Percentiles rank a stretch among this genome's conserved stretches.
Conservation (phyloP, 495 filamentous ascomycete genomes). For the Aspergillus bridgeri region DNA sequence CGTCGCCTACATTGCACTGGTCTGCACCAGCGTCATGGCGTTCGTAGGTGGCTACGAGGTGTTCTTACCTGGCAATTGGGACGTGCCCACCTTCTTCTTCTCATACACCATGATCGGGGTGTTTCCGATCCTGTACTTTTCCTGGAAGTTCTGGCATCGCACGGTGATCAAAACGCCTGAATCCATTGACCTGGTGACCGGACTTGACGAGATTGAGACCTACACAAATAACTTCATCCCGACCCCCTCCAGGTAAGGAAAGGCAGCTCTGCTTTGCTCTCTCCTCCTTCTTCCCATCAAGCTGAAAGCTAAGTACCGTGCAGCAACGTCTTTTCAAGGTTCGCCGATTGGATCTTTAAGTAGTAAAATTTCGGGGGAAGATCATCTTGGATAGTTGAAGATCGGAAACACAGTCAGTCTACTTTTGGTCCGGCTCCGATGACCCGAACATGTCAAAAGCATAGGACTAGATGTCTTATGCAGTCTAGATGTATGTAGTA, state of each 20-base stretch:
- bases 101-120: slow-evolving; percentile 70
- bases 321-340: slow-evolving; percentile 27
- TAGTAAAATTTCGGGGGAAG: neutral
- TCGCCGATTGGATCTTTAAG: slow-evolving; percentile 21
- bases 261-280: slow-evolving; percentile 12
- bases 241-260: slow-evolving; percentile 51
- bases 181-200: slow-evolving; percentile 61
- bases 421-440: neutral
- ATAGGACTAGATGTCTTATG: neutral
- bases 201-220: slow-evolving; percentile 70
- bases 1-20: slow-evolving; percentile 63
- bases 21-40: slow-evolving; percentile 61
- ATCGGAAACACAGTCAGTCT: neutral
- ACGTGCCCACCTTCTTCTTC: slow-evolving; percentile 71
- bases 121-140: slow-evolving; percentile 62
- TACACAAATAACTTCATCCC: slow-evolving; percentile 65
- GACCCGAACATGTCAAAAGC: neutral
- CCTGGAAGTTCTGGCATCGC: slow-evolving; percentile 67
- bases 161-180: slow-evolving; percentile 54
- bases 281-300: neutral
- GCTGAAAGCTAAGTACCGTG: slow-evolving; percentile 7
- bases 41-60: slow-evolving; percentile 75
- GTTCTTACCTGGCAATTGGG: slow-evolving; percentile 70
- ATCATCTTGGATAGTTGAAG: neutral
- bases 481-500: neutral